Conservation (phyloP, 2,329 filamentous ascomycete species). For the Ilyonectria mors-panacis region DNA sequence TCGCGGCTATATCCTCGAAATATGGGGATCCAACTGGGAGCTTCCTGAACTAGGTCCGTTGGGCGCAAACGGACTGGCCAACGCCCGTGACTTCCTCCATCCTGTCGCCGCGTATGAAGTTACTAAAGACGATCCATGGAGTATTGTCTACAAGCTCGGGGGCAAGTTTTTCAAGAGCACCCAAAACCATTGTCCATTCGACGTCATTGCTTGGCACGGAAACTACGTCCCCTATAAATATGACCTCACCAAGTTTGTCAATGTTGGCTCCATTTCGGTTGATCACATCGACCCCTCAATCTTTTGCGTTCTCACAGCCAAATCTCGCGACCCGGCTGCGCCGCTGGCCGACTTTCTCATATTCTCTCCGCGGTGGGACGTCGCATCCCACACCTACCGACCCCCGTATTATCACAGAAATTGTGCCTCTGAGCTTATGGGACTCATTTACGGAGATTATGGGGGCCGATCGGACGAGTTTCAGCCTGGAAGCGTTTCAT, state of each 20-base stretch:
- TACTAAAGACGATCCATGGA: slow-evolving; percentile 65
- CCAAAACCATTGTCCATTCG: slow-evolving; percentile 77
- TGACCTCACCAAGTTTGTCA: slow-evolving; percentile 70
- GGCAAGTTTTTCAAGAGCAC: slow-evolving; percentile 72
- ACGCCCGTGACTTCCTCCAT: slow-evolving; percentile 74
- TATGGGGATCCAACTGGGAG: slow-evolving; percentile 75
- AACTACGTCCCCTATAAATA: slow-evolving; percentile 75
- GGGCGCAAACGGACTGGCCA: slow-evolving; percentile 77
- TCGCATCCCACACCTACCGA: slow-evolving; percentile 73
- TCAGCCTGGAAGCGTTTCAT: slow-evolving; percentile 34
- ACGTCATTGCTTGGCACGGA: slow-evolving; percentile 80
- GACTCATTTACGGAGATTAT: slow-evolving; percentile 59
- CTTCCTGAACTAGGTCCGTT: slow-evolving; percentile 78
- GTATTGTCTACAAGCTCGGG: slow-evolving; percentile 72
- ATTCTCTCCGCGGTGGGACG: slow-evolving; percentile 77
- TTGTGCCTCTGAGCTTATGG: slow-evolving; percentile 71
- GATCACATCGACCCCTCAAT: slow-evolving; percentile 78
- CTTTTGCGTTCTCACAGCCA: slow-evolving; percentile 75
- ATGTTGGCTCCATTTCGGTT: slow-evolving; percentile 57
- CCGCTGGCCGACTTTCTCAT: slow-evolving; percentile 76
- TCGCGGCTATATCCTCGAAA: slow-evolving; percentile 76
- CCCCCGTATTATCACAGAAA: slow-evolving; percentile 78
- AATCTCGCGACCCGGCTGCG: slow-evolving; percentile 66
- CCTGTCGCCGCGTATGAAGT: slow-evolving; percentile 72
- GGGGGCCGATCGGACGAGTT: slow-evolving; percentile 44